Evolutionary conservation across 1,139 yeast genomes (phyloP), one percentile per base, ranked within the genome.

Genomic region (Sugiyamaella xylanicola): DNA sequence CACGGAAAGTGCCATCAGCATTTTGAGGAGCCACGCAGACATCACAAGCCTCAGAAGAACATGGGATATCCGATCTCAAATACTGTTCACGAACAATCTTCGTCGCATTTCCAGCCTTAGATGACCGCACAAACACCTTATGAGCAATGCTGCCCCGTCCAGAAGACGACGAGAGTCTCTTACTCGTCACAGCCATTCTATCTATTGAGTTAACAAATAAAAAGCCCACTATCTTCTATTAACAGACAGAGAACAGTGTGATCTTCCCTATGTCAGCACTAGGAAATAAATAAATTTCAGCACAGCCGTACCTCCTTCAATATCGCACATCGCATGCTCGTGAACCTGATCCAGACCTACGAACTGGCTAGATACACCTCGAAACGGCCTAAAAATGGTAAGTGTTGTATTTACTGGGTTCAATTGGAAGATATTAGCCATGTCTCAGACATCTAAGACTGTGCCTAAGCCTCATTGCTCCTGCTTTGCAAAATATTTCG

Each of bases 11-110:
- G 51, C 77, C 78, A 22, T 66, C 64, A n/a, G 77, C 77, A 62
- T 74, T 72, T 1, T 76, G 74, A 4, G 74, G 74, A 22, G 67
- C 65, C 4, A 70, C 61, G 72, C 99, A 93, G 45, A 69, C 69
- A 13, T 73, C 68, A 72, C 99, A 95, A 1, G 81, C 76, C 62
- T 76, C 77, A 2, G 97, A 89, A 50, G 86, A 83, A 72, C 99
- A 93, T 19, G 97, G 96, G 56, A 95, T 91, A 71, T 95, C 99
- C 54, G 83, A 83, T 69, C 99, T 80, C 56, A 95, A 77, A 69
- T 95, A 95, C 70, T 92, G 98, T 70, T 95, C 99, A 63, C 98
- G 81, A 20, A 91, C 97, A 40, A 95, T 80, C 70, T 93, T 93
- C 44, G 92, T 80, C 4, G 97, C 97, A 53, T 87, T 86, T 11